Percentiles rank a stretch among this genome's conserved stretches.
These are phyloP conservation scores for Vicia villosa DNA, from an alignment of 306 rosid genomes.

Conservation along the genomic window DNA sequence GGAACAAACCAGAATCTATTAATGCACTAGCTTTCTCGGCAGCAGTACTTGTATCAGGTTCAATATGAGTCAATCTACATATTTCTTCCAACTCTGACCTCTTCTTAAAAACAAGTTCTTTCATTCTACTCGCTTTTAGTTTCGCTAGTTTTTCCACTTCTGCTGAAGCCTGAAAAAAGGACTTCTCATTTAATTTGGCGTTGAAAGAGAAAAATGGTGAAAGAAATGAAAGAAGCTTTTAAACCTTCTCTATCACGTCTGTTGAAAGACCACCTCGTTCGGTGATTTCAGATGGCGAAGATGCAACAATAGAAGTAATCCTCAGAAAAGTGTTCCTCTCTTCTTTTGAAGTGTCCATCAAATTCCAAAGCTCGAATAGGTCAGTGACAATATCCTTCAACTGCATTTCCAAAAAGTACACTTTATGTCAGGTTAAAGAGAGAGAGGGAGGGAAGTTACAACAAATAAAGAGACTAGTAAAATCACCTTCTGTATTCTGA, in stretches of 20 bases:
- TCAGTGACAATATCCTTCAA: conserved; percentile 68
- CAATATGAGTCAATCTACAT: conserved; percentile 77
- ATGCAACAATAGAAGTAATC: conserved; percentile 58
- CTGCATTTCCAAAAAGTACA: conserved; percentile 56
- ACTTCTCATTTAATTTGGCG: not conserved
- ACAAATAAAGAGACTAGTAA: not conserved
- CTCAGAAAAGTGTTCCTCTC: conserved; percentile 66
- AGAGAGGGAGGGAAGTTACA: conserved; percentile 9
- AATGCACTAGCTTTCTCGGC: conserved; percentile 89
- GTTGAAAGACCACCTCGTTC: conserved; percentile 74
- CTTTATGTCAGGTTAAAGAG: conserved; percentile 5
- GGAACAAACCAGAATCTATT: conserved; percentile 79
- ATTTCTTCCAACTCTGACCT: conserved; percentile 86
- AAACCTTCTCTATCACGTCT: conserved; percentile 78
- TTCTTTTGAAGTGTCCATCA: conserved; percentile 93
- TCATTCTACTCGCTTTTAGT: conserved; percentile 95
- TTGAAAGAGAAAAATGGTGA: conserved; percentile 1
- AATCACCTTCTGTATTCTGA: conserved; percentile 73
- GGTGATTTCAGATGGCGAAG: conserved; percentile 64
- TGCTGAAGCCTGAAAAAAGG: conserved; percentile 67
- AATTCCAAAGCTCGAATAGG: conserved; percentile 88
- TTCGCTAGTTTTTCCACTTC: conserved; percentile 87
- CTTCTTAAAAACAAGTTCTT: conserved; percentile 89
- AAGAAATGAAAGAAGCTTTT: conserved; percentile 21
- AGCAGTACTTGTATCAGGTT: conserved; percentile 86